Evolutionary conservation across 2,329 filamentous ascomycete genomes (phyloP).

Genomic region (Colletotrichum spaethianum): DNA sequence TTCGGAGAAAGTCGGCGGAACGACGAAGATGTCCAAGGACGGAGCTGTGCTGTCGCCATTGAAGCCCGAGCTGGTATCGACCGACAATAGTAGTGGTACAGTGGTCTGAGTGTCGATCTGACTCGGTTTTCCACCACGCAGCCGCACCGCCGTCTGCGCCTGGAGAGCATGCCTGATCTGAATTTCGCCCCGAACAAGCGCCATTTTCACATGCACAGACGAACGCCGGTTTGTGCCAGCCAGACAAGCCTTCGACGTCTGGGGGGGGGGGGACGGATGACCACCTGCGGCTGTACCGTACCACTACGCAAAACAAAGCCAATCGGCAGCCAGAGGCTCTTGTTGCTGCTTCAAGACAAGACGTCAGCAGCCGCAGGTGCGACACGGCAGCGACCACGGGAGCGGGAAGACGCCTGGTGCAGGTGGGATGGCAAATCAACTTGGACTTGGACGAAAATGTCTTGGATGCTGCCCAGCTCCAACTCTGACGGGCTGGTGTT

Average conservation of each 20-base stretch:
- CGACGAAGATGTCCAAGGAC: not conserved
- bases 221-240: constrained; percentile 8
- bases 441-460: constrained; percentile 2
- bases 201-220: constrained; percentile 37
- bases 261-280: constrained; percentile 9
- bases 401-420: constrained; percentile 25
- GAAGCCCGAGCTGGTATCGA: not conserved
- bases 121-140: constrained; percentile 25
- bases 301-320: constrained; percentile 23
- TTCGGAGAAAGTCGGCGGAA: constrained; percentile 5
- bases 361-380: constrained; percentile 17
- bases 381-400: constrained; percentile 13
- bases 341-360: constrained; percentile 17
- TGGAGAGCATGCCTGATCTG: constrained; percentile 30
- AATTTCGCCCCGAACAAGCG: constrained; percentile 29
- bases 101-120: constrained; percentile 14
- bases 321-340: constrained; percentile 4
- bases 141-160: not conserved
- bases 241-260: constrained; percentile 1
- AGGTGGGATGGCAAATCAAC: constrained; percentile 19
- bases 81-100: not conserved
- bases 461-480: constrained; percentile 4
- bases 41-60: not conserved
- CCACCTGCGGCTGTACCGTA: constrained; percentile 21
- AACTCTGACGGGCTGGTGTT: not conserved